Evolutionary conservation across 352 stramenopile genomes (phyloP).

Genomic region (Globisporangium nunn): DNA sequence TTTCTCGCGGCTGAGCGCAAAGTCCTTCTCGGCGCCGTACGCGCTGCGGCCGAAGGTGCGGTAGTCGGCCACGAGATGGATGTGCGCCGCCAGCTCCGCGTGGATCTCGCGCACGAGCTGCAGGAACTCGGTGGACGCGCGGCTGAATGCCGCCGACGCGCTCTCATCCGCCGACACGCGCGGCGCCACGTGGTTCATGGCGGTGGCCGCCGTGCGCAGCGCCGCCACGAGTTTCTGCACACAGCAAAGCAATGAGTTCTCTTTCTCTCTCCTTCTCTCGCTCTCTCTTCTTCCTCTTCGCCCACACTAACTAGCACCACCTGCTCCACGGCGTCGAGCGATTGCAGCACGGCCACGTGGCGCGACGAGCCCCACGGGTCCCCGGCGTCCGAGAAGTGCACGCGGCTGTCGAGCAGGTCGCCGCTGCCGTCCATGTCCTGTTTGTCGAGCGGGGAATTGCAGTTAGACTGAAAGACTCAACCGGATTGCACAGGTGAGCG

Average conservation of each 20-base stretch:
- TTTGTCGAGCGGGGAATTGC: too few relatives aligned
- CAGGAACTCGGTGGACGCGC: constrained; percentile 75
- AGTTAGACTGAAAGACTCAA: not conserved
- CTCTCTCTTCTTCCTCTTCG: too few relatives aligned
- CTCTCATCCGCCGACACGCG: constrained; percentile 58
- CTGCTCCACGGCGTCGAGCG: constrained; percentile 69
- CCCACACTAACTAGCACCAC: constrained; percentile 14
- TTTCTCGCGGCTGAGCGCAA: constrained; percentile 69
- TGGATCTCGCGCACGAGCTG: constrained; percentile 85
- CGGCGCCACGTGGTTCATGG: constrained; percentile 62
- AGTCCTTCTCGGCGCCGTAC: constrained; percentile 80
- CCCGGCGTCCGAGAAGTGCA: constrained; percentile 70
- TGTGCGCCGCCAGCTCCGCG: constrained; percentile 72
- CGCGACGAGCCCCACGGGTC: constrained; percentile 64
- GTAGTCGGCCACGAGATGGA: constrained; percentile 83
- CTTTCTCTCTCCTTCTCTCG: too few relatives aligned
- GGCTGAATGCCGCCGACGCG: constrained; percentile 67
- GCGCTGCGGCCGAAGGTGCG: constrained; percentile 75
- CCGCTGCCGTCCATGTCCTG: constrained; percentile 28
- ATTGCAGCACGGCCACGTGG: constrained; percentile 70
- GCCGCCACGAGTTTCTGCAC: constrained; percentile 74
- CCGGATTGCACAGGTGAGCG: not conserved
- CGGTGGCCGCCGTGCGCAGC: constrained; percentile 53
- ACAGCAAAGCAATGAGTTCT: constrained; percentile 1
- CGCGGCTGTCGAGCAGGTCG: constrained; percentile 52